Base-by-base conservation (phyloP, 2,329 filamentous ascomycete species). In the Plenodomus lindquistii region DNA sequence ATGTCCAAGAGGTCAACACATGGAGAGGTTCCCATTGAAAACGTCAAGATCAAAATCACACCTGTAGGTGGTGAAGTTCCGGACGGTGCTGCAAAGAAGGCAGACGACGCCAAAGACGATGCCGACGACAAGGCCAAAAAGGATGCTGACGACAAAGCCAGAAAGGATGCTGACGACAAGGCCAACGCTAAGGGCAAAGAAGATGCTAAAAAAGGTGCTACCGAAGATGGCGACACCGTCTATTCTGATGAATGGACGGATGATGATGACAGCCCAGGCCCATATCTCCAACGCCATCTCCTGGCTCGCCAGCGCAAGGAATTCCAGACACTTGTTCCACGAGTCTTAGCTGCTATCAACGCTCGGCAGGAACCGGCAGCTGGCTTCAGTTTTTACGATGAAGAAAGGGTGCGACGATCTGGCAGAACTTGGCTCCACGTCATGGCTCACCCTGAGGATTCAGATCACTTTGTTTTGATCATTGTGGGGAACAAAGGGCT, bases 261-360 rank as follows among this genome's bases (percentile, higher is more conserved):
- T n/a, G 34, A 27, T 15, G 6, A 39, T 37, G 39, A 13, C 6
- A 37, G 35, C 17, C 22, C 4, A 45, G 44, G 10, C 9, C 13
- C 4, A 4, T 51, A 49, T n/a, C 1, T 51, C n/a, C 24, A 37
- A 20, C 8, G 6, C 13, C 16, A n/a, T 16, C 29, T 51, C 20
- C 36, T 37, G 16, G 29, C 17, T 4, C 27, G 29, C 15, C 35
- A 34, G 13, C 16, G 27, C 19, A 13, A 18, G 24, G 40, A 34
- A 22, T 27, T 40, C 15, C 17, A 34, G 20, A 35, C 50, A 13
- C 22, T 55, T 2, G 19, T 59, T 10, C 39, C 48, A 8, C 40
- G 47, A 21, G 44, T 59, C 7, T 15, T 55, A 22, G 29, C 41
- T n/a, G 35, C 51, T 2, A 41, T 54, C 18, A 57, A 55, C 10